These are phyloP conservation scores for Candida adriatica DNA, from an alignment of 805 yeast species.

Conservation along the genomic window DNA sequence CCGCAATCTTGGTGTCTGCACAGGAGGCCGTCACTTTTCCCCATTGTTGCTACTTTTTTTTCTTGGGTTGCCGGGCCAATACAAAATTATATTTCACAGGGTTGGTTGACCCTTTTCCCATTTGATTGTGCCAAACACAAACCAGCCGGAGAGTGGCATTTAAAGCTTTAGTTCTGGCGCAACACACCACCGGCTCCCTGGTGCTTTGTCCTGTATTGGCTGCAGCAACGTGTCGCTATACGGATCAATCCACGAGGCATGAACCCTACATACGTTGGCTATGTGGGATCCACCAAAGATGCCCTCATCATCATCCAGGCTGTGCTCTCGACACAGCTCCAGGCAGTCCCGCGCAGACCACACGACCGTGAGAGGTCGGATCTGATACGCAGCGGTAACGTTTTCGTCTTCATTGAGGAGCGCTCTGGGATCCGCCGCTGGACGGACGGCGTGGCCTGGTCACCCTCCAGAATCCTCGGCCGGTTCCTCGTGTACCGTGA, in stretches of 20 bases:
- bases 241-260: too few species aligned
- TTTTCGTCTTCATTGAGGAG: constrained; percentile 82
- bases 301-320: constrained; percentile 79
- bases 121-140: too few species aligned
- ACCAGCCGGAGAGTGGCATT: too few species aligned
- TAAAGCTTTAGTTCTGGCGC: too few species aligned
- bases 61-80: too few species aligned
- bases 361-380: constrained; percentile 66
- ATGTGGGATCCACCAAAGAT: constrained; percentile 74
- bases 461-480: constrained; percentile 84
- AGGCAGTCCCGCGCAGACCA: constrained; percentile 69
- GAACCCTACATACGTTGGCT: constrained; percentile 34
- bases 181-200: too few species aligned
- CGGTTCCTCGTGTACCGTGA: constrained; percentile 81
- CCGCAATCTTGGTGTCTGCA: too few species aligned
- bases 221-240: constrained; percentile 2
- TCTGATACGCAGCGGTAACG: constrained; percentile 68
- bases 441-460: constrained; percentile 97
- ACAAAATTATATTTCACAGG: too few species aligned
- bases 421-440: constrained; percentile 81
- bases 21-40: too few species aligned
- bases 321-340: constrained; percentile 53
- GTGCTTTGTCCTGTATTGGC: too few species aligned
- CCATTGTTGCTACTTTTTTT: too few species aligned
- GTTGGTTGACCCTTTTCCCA: too few species aligned